phyloP scores from a whole-genome alignment of 2,329 filamentous ascomycete genomes.

The Cadophora gregata region DNA sequence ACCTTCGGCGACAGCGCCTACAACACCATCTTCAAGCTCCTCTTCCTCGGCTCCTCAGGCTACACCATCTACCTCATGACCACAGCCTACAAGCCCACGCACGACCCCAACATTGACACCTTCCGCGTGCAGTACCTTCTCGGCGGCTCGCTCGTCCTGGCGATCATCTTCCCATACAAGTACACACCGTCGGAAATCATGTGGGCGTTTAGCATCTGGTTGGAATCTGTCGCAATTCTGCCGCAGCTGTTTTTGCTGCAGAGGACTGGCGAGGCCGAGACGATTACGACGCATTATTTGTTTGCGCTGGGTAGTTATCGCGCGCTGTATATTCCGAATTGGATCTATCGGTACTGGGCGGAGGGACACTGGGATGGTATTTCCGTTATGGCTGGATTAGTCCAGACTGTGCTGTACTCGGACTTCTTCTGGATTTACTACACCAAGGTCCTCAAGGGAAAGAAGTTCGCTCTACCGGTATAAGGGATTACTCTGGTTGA shows the following conservation, averaged over 20 bases:
- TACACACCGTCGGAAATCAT: slow-evolving; percentile 86
- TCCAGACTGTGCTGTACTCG: slow-evolving; percentile 95
- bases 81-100: slow-evolving; percentile 95
- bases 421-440: slow-evolving; percentile 99
- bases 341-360: slow-evolving; percentile 88
- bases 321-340: slow-evolving; percentile 97
- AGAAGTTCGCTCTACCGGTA: slow-evolving; percentile 86
- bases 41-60: slow-evolving; percentile 87
- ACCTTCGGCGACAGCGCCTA: slow-evolving; percentile 74
- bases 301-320: slow-evolving; percentile 92
- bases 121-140: slow-evolving; percentile 97
- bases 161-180: slow-evolving; percentile 81
- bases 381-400: slow-evolving; percentile 83
- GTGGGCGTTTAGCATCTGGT: slow-evolving; percentile 98
- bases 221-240: slow-evolving; percentile 94
- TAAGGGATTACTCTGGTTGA: slow-evolving; percentile 49
- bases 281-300: slow-evolving; percentile 98
- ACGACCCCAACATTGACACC: slow-evolving; percentile 95
- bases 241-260: slow-evolving; percentile 99
- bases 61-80: slow-evolving; percentile 99
- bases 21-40: slow-evolving; percentile 94
- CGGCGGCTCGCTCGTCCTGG: slow-evolving; percentile 78
- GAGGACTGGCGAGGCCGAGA: slow-evolving; percentile 95
- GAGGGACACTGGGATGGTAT: slow-evolving; percentile 87
- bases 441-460: slow-evolving; percentile 89